These are phyloP conservation scores for Lactarius sp. DNA, from an alignment of 768 basidiomycete species.

Conservation along the genomic window DNA sequence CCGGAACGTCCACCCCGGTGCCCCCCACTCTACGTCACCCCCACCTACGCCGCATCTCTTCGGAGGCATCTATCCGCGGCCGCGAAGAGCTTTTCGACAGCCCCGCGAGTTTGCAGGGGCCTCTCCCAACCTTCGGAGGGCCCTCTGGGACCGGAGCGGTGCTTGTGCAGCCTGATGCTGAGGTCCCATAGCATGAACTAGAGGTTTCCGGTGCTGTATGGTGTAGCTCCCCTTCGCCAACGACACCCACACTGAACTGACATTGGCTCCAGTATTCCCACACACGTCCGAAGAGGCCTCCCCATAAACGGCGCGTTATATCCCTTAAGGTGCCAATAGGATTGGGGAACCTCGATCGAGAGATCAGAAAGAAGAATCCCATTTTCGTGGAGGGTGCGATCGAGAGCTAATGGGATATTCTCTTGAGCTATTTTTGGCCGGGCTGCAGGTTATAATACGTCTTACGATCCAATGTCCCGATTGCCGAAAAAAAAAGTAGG, in stretches of 20 bases:
- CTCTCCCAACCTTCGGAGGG: slow-evolving; percentile 17
- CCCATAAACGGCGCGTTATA: neutral
- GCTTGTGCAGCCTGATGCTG: neutral
- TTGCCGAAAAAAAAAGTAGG: too few species aligned
- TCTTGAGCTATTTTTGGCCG: too few species aligned
- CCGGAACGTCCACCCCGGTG: slow-evolving; percentile 31
- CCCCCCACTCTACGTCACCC: slow-evolving; percentile 27
- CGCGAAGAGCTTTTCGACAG: slow-evolving; percentile 31
- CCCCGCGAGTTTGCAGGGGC: slow-evolving; percentile 29
- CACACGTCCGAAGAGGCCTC: neutral
- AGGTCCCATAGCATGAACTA: neutral
- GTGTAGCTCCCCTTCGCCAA: too few species aligned
- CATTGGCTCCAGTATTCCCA: neutral
- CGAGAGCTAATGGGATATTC: neutral
- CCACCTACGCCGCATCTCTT: slow-evolving; percentile 23
- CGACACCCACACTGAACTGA: neutral
- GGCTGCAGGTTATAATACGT: neutral
- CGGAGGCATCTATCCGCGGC: neutral
- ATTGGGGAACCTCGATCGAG: neutral
- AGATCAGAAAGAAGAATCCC: neutral
- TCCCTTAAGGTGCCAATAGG: neutral
- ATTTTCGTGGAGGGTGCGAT: neutral
- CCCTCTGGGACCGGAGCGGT: neutral
- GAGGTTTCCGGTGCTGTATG: neutral
- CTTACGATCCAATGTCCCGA: neutral